These are phyloP conservation scores for Paraglomus brasilianum DNA, from an alignment of 192 early-diverging fungal genomes.

Conservation along the genomic window DNA sequence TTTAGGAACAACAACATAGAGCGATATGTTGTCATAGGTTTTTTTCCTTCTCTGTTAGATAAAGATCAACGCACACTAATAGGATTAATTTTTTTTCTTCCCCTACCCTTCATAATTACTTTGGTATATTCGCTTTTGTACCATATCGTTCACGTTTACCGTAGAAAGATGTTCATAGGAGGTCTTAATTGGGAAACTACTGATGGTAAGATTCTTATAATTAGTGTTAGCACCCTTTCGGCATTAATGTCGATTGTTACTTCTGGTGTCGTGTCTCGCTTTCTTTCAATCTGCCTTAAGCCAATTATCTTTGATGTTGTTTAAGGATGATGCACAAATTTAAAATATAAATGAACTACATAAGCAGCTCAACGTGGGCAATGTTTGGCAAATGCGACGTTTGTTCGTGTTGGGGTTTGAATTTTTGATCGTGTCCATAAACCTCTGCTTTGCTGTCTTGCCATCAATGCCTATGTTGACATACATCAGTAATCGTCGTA, in stretches of 20 bases:
- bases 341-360: conserved; percentile 25
- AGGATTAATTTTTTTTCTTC: conserved; percentile 26
- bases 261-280: conserved; percentile 17
- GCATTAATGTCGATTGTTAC: conserved; percentile 23
- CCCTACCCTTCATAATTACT: conserved; percentile 3
- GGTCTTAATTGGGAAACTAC: conserved; percentile 83
- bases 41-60: conserved; percentile 26
- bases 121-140: conserved; percentile 14
- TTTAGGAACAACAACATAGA: too few species aligned
- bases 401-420: too few species aligned
- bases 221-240: not conserved
- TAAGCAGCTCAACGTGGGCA: conserved; percentile 10
- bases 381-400: too few species aligned
- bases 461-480: too few species aligned
- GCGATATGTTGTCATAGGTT: too few species aligned
- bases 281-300: too few species aligned
- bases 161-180: conserved; percentile 81
- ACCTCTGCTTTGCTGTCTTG: too few species aligned
- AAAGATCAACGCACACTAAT: conserved; percentile 28
- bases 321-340: not conserved
- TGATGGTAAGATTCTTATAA: conserved; percentile 61
- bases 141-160: conserved; percentile 16
- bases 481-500: too few species aligned
- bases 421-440: too few species aligned
- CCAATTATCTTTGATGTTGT: too few species aligned